Evolutionary conservation across 78 protist genomes (phyloP), one percentile per base, ranked within the genome.

Genomic region (Emiliania huxleyi): DNA sequence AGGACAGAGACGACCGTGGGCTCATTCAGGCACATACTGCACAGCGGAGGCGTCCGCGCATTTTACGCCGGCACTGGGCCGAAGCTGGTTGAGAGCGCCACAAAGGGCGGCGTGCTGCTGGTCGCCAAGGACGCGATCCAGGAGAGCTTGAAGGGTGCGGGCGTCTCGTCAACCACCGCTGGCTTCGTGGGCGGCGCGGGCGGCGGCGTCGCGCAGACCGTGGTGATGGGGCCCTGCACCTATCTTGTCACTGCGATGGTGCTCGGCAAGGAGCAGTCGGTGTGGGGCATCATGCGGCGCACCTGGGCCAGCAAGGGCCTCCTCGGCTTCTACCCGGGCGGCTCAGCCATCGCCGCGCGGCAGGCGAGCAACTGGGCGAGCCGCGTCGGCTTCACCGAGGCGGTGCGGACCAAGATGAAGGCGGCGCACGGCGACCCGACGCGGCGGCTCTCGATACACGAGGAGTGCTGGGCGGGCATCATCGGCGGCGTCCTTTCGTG

Each of bases 351-450:
- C 42, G 83, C 83, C 44, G 8, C n/a, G 40, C 37, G 83, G 23
- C 83, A 73, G 83, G 87, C 90, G 38, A 75, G 87, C 77, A 91
- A 91, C 89, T 91, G 93, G 93, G 93, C 93, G 25, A 33, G 44
- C 56, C 87, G 93, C 2, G 73, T 48, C 55, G 87, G 87, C 38
- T 77, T 91, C 52, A 77, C 93, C 18, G 90, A 91, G 40, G 93
- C 89, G n/a, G 52, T 37, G 71, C 92, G 92, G 23, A 1, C 19
- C 29, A 69, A 6, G 52, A n/a, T 90, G 33, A 23, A 1, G 37
- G 11, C 2, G n/a, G 5, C 55, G 4, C 55, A 40, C 52, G 55
- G 26, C 52, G 88, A 81, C 46, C 35, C 52, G 37, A 40, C 11
- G 46, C 33, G 33, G 33, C 44, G 21, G 26, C 46, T 81, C 45